Conservation (phyloP, 176 grass and related monocot genomes). For the Carex pumila region DNA sequence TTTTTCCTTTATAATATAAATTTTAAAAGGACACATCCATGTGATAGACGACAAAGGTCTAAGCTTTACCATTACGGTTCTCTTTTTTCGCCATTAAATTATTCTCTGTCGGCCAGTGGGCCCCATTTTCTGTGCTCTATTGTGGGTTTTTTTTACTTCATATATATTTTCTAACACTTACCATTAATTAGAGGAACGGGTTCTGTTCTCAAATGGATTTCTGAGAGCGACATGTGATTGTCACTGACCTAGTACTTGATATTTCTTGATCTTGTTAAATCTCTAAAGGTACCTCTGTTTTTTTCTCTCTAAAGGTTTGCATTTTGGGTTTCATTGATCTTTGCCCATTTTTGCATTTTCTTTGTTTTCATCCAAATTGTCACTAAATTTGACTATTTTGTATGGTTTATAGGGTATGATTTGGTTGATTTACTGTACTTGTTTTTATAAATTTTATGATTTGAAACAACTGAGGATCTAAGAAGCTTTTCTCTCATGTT, state of each 20-base stretch:
- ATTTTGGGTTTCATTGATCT: background rate
- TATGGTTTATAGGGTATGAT: background rate
- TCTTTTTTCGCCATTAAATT: conserved; percentile 26
- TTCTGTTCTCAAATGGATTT: conserved; percentile 5
- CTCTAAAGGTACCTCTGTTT: background rate
- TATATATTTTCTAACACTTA: background rate
- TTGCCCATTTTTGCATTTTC: background rate
- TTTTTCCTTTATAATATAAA: background rate
- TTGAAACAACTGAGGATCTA: background rate
- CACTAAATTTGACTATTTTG: background rate
- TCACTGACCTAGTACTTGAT: conserved; percentile 3
- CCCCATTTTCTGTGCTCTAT: background rate
- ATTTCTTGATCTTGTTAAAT: conserved; percentile 8
- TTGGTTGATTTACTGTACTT: background rate
- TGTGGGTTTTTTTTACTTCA: background rate
- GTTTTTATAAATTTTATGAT: background rate
- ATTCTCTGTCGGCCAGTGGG: conserved; percentile 5
- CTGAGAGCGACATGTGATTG: conserved; percentile 19
- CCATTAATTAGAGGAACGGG: conserved; percentile 8
- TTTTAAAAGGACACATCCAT: conserved; percentile 17
- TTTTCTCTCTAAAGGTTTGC: background rate
- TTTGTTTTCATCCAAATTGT: background rate
- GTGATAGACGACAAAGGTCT: conserved; percentile 25
- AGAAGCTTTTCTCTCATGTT: background rate
- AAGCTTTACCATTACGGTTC: conserved; percentile 3